phyloP scores from a whole-genome alignment of 495 filamentous ascomycete genomes.

The Neurospora sp. region DNA sequence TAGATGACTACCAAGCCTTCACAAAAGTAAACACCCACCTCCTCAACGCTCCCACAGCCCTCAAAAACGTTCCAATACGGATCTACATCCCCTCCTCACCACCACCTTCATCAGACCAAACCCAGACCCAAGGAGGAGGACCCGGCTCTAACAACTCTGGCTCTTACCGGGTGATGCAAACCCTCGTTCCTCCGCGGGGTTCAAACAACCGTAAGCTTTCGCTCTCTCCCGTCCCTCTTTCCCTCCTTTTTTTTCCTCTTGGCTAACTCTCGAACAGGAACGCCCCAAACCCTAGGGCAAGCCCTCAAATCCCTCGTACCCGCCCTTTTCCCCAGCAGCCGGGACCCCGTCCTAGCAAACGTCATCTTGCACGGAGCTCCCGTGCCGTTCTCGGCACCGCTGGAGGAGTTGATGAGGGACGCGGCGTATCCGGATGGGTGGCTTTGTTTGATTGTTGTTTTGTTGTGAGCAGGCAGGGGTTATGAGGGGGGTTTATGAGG shows the following conservation, averaged over 20 bases:
- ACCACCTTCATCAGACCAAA: slow-evolving; percentile 26
- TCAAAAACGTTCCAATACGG: slow-evolving; percentile 75
- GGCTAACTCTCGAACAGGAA: slow-evolving; percentile 19
- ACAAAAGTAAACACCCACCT: slow-evolving; percentile 66
- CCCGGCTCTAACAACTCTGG: slow-evolving; percentile 32
- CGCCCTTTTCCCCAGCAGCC: slow-evolving; percentile 73
- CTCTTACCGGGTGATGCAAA: slow-evolving; percentile 61
- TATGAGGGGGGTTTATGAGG: background rate
- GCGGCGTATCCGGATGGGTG: slow-evolving; percentile 89
- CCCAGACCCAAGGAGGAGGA: slow-evolving; percentile 2
- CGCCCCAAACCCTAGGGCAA: slow-evolving; percentile 64
- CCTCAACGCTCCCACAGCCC: slow-evolving; percentile 61
- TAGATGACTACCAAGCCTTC: slow-evolving; percentile 67
- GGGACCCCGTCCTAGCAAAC: slow-evolving; percentile 82
- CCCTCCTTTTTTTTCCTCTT: background rate
- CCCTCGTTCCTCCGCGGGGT: slow-evolving; percentile 43
- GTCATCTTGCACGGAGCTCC: slow-evolving; percentile 81
- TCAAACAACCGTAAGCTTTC: slow-evolving; percentile 23
- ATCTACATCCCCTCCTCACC: slow-evolving; percentile 75
- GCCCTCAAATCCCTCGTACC: slow-evolving; percentile 73
- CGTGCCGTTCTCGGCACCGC: slow-evolving; percentile 69
- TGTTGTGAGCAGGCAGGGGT: slow-evolving; percentile 34
- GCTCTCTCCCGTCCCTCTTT: background rate
- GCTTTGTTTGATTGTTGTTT: slow-evolving; percentile 74
- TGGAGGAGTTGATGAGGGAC: slow-evolving; percentile 74